A percentile compares a stretch with the other conserved stretches of the same genome.
Evolutionary conservation across 805 yeast species (phyloP).

Genomic region (Lachancea cidri): DNA sequence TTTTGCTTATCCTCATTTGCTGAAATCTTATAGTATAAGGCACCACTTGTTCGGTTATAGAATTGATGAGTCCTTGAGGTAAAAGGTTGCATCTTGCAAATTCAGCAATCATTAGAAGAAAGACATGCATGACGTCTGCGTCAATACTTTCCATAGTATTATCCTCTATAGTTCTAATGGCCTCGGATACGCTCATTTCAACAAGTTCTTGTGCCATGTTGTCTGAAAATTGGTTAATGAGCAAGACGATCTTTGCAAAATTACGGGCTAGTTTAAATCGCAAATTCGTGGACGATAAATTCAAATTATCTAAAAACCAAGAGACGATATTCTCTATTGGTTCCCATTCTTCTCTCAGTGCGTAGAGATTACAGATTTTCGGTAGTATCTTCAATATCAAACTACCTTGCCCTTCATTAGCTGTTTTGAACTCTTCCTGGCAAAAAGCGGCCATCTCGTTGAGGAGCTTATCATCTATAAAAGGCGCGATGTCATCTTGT

Average conservation of each 20-base stretch:
- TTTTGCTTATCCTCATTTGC: slow-evolving; percentile 45
- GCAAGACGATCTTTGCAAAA: slow-evolving; percentile 42
- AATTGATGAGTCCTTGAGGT: slow-evolving; percentile 8
- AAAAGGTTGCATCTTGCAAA: slow-evolving; percentile 18
- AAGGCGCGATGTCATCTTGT: not conserved
- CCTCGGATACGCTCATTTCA: slow-evolving; percentile 27
- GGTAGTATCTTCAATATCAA: slow-evolving; percentile 19
- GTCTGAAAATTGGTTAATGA: slow-evolving; percentile 29
- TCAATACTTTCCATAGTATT: slow-evolving; percentile 20
- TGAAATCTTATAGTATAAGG: slow-evolving; percentile 50
- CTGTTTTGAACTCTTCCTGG: slow-evolving; percentile 14
- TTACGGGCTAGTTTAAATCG: slow-evolving; percentile 67
- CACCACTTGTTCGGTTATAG: slow-evolving; percentile 30
- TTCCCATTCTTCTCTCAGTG: slow-evolving; percentile 31
- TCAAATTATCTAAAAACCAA: slow-evolving; percentile 41
- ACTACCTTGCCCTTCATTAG: slow-evolving; percentile 5
- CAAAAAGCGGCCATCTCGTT: slow-evolving; percentile 41
- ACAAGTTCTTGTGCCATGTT: slow-evolving; percentile 23
- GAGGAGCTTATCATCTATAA: slow-evolving; percentile 11
- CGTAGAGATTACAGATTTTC: slow-evolving; percentile 21
- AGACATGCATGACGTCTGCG: slow-evolving; percentile 30
- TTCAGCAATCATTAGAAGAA: slow-evolving; percentile 35
- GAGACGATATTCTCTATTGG: slow-evolving; percentile 46
- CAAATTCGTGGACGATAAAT: slow-evolving; percentile 47
- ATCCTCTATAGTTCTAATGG: slow-evolving; percentile 7